Evolutionary conservation across 2,329 filamentous ascomycete genomes (phyloP).

Genomic region (Coniochaeta hoffmannii): DNA sequence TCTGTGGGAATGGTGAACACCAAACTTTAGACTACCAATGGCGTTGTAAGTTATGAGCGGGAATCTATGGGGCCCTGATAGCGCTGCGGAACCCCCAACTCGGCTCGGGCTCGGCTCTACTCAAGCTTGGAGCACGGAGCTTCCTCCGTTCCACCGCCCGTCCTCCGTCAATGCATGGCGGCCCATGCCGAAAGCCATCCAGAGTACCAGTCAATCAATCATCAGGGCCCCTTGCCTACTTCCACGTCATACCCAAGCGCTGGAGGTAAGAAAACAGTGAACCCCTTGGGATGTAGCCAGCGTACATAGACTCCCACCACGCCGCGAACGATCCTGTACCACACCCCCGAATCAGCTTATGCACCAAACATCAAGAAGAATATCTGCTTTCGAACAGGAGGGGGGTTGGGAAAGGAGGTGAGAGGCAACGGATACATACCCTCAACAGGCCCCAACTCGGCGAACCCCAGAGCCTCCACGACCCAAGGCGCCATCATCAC

Average conservation of each 20-base stretch:
- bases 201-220: neutral
- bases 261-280: conserved; percentile 35
- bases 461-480: conserved; percentile 14
- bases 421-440: neutral
- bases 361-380: neutral
- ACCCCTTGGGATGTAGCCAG: conserved; percentile 28
- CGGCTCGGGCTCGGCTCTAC: too few species aligned
- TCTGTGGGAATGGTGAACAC: too few species aligned
- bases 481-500: conserved; percentile 14
- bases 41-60: too few species aligned
- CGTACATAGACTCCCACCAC: conserved; percentile 28
- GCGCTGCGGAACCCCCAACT: too few species aligned
- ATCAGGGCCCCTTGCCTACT: neutral
- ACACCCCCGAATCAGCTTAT: neutral
- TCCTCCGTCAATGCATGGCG: too few species aligned
- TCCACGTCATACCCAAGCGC: conserved; percentile 30
- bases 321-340: conserved; percentile 28
- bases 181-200: too few species aligned
- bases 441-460: conserved; percentile 7
- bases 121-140: too few species aligned
- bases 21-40: too few species aligned
- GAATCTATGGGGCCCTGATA: too few species aligned
- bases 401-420: neutral
- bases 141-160: too few species aligned
- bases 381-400: neutral